These are phyloP conservation scores for Haematococcus lacustris DNA, from an alignment of 139 green algal genomes.

Conservation along the genomic window DNA sequence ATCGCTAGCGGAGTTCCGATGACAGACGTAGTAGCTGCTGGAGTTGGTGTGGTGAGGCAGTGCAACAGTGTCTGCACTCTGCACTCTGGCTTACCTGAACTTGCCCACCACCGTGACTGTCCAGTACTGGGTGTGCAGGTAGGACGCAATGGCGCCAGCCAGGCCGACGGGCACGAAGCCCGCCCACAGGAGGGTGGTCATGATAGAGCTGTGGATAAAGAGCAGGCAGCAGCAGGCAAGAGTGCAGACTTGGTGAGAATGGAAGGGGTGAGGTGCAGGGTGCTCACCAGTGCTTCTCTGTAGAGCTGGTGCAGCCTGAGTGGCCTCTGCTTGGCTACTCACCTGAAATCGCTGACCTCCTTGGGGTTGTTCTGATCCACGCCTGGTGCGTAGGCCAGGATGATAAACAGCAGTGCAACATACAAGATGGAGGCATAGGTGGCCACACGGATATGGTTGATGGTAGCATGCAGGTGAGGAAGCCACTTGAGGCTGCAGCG, in stretches of 20 bases:
- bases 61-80: neutral
- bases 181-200: conserved; percentile 4
- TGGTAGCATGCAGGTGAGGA: conserved; percentile 9
- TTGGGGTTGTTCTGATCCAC: neutral
- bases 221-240: too few species aligned
- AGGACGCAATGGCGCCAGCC: conserved; percentile 1
- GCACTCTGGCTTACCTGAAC: conserved; percentile 4
- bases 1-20: too few species aligned
- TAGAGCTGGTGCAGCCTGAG: too few species aligned
- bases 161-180: neutral
- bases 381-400: conserved; percentile 5
- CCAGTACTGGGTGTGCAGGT: conserved; percentile 8
- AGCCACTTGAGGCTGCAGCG: conserved; percentile 9
- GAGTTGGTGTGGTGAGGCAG: too few species aligned
- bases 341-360: too few species aligned
- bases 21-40: too few species aligned
- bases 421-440: conserved; percentile 14
- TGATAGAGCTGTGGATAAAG: too few species aligned
- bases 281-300: too few species aligned
- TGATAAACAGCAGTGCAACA: conserved; percentile 12
- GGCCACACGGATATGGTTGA: conserved; percentile 11
- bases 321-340: too few species aligned
- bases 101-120: neutral
- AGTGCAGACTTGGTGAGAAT: too few species aligned
- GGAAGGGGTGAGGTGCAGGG: too few species aligned